phyloP scores from a whole-genome alignment of 352 stramenopile species.

The Phytophthora foliorum region DNA sequence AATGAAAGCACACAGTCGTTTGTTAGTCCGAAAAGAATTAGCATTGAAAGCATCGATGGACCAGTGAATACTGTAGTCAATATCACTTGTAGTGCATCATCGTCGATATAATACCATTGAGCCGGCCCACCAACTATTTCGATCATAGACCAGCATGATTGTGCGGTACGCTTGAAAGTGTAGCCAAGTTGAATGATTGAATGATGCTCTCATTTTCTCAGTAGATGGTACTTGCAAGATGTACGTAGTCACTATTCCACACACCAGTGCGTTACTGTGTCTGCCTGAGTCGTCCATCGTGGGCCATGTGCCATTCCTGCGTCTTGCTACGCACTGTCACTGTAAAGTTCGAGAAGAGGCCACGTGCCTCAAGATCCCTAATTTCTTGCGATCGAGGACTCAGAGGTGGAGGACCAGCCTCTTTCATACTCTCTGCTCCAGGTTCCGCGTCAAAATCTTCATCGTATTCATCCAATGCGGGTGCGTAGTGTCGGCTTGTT shows the following conservation, averaged over 20 bases:
- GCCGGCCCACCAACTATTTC: conserved; percentile 6
- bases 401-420: conserved; percentile 5
- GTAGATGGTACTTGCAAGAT: too few species aligned
- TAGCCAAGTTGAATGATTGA: neutral
- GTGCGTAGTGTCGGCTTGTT: conserved; percentile 30
- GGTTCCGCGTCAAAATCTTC: conserved; percentile 16
- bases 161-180: neutral
- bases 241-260: neutral
- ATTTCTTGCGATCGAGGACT: conserved; percentile 36
- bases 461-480: conserved; percentile 29
- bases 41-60: too few species aligned
- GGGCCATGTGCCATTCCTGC: conserved; percentile 60
- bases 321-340: conserved; percentile 45
- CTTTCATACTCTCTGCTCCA: conserved; percentile 1
- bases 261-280: conserved; percentile 10
- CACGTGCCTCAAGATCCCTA: conserved; percentile 27
- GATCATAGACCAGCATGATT: conserved; percentile 4
- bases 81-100: too few species aligned
- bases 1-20: too few species aligned
- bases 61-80: too few species aligned
- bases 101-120: too few species aligned
- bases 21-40: too few species aligned
- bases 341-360: conserved; percentile 46
- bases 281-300: conserved; percentile 52
- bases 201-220: too few species aligned